These are phyloP conservation scores for Podaxis sp. DNA, from an alignment of 768 basidiomycete genomes.

Conservation along the genomic window DNA sequence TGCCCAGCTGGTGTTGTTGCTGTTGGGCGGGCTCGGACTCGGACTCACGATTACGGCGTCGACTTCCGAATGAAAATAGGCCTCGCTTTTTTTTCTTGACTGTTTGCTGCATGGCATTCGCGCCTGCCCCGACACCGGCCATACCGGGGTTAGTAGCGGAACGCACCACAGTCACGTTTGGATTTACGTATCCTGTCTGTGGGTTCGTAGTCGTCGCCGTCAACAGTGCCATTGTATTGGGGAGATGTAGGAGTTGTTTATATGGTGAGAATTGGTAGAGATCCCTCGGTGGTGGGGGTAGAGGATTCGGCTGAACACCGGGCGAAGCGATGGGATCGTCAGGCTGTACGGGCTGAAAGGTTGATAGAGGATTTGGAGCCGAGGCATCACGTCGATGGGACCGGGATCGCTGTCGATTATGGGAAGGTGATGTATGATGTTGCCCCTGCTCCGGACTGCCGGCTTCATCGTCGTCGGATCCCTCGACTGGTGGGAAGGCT, in stretches of 20 bases:
- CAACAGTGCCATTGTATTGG: conserved; percentile 38
- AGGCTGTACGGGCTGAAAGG: conserved; percentile 17
- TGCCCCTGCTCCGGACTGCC: conserved; percentile 17
- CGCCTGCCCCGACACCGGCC: conserved; percentile 13
- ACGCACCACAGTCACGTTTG: conserved; percentile 3
- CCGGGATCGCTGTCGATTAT: conserved; percentile 2
- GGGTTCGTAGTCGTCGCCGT: conserved; percentile 10
- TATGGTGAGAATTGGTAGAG: conserved; percentile 60
- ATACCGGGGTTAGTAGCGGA: conserved; percentile 10
- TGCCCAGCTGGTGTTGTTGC: not conserved
- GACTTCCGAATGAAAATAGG: conserved; percentile 7
- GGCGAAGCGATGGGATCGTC: conserved; percentile 21
- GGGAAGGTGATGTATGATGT: conserved; percentile 11
- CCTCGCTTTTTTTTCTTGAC: conserved; percentile 7
- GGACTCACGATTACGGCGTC: not conserved
- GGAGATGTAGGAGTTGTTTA: conserved; percentile 51
- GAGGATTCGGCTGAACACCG: conserved; percentile 45
- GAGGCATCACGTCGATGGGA: not conserved
- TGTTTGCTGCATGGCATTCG: not conserved
- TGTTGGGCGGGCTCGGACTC: not conserved
- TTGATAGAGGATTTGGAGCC: conserved; percentile 13
- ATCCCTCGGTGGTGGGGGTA: conserved; percentile 62
- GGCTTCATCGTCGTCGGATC: conserved; percentile 21
- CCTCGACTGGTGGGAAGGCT: conserved; percentile 11
- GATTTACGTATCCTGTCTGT: not conserved